These are phyloP conservation scores for Xanthoconium purpureum DNA, from an alignment of 768 basidiomycete genomes.

Conservation along the genomic window DNA sequence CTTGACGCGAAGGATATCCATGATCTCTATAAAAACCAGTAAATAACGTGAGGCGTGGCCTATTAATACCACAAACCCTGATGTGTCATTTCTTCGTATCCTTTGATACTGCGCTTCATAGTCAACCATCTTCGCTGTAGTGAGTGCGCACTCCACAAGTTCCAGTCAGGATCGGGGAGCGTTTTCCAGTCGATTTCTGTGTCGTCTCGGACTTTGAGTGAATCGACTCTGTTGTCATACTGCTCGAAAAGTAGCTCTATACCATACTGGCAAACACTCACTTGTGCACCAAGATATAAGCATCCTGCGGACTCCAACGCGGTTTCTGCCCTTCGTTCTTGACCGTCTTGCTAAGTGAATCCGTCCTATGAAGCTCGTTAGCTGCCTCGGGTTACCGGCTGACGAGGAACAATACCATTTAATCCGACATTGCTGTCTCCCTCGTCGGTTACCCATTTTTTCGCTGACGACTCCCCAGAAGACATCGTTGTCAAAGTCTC, in stretches of 20 bases:
- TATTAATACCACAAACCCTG: constrained; percentile 47
- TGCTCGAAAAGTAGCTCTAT: background rate
- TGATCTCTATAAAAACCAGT: constrained; percentile 53
- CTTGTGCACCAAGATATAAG: constrained; percentile 81
- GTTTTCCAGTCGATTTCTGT: constrained; percentile 85
- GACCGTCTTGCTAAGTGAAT: constrained; percentile 65
- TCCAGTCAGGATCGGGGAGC: constrained; percentile 72
- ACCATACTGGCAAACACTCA: constrained; percentile 25
- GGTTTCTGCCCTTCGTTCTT: constrained; percentile 70
- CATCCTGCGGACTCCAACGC: constrained; percentile 74
- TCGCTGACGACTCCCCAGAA: constrained; percentile 80
- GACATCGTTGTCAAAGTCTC: constrained; percentile 71
- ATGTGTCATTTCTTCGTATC: constrained; percentile 77
- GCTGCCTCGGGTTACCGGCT: background rate
- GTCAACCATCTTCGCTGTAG: constrained; percentile 79
- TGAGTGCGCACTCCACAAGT: constrained; percentile 78
- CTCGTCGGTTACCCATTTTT: constrained; percentile 71
- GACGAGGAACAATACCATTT: constrained; percentile 60
- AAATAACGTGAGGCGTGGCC: constrained; percentile 4
- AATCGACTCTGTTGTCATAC: constrained; percentile 54
- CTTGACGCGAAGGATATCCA: constrained; percentile 76
- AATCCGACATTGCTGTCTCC: constrained; percentile 81
- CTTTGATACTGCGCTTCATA: constrained; percentile 74
- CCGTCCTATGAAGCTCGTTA: constrained; percentile 51
- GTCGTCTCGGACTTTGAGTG: constrained; percentile 72